These are phyloP conservation scores for Verruconis gallopava DNA, from an alignment of 2,329 filamentous ascomycete species.

Conservation along the genomic window DNA sequence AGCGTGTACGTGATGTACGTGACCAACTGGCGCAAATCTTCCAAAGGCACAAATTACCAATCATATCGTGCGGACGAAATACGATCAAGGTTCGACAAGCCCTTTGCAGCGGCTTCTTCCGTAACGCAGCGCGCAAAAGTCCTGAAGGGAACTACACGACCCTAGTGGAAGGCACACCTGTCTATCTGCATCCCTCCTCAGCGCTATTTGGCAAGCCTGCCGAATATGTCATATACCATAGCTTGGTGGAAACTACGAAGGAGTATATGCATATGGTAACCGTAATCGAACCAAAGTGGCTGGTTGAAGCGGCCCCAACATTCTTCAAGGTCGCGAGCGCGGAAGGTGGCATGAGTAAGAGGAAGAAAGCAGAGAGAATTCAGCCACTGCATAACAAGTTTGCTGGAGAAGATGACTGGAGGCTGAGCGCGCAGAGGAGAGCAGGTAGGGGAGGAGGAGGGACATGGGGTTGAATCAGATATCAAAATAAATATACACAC, in stretches of 20 bases:
- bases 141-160: constrained; percentile 97
- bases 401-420: constrained; percentile 87
- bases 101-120: constrained; percentile 88
- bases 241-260: constrained; percentile 81
- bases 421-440: constrained; percentile 74
- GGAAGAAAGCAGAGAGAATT: constrained; percentile 88
- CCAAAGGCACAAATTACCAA: constrained; percentile 71
- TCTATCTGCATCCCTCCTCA: constrained; percentile 85
- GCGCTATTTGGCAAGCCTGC: constrained; percentile 91
- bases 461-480: constrained; percentile 60
- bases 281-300: constrained; percentile 81
- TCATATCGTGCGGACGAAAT: constrained; percentile 75
- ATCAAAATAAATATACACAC: neutral
- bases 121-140: constrained; percentile 87
- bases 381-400: constrained; percentile 92
- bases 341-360: constrained; percentile 73
- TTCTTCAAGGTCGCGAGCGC: constrained; percentile 98
- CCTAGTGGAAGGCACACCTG: constrained; percentile 83
- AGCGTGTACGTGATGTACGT: constrained; percentile 79
- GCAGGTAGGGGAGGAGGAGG: constrained; percentile 79
- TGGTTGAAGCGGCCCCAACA: constrained; percentile 92
- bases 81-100: constrained; percentile 80
- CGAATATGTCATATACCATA: constrained; percentile 92
- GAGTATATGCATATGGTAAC: constrained; percentile 98
- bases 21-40: constrained; percentile 90